Conservation (phyloP, 2,329 filamentous ascomycete species). For the Akanthomyces lecanii region DNA sequence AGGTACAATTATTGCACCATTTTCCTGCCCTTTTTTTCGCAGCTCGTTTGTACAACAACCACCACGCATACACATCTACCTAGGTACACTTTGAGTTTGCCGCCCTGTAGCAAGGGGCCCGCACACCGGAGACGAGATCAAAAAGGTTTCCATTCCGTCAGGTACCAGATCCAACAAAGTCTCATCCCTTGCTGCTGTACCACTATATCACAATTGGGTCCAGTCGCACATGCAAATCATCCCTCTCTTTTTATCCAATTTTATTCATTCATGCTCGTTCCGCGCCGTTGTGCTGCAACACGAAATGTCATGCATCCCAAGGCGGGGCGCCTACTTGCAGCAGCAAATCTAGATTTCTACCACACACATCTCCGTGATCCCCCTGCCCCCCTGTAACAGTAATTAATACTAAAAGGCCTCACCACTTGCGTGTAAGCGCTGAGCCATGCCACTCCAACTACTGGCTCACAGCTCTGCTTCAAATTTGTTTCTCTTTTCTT, state of each 20-base stretch:
- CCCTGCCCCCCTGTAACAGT: background rate
- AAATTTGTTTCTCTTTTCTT: background rate
- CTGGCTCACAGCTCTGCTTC: background rate
- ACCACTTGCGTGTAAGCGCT: background rate
- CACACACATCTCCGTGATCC: background rate
- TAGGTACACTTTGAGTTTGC: background rate
- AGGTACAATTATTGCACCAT: too few relatives aligned
- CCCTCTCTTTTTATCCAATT: background rate
- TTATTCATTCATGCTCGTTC: background rate
- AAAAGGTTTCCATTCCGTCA: background rate
- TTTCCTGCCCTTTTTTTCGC: background rate
- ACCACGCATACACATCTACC: too few relatives aligned
- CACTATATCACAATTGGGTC: background rate
- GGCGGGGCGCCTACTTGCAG: background rate
- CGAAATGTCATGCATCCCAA: background rate
- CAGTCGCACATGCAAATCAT: background rate
- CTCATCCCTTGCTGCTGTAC: background rate
- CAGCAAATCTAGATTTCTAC: background rate
- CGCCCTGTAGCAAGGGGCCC: conserved; percentile 9
- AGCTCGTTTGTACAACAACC: background rate
- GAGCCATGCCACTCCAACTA: background rate
- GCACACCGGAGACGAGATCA: background rate
- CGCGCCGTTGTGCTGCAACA: background rate
- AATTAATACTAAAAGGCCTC: background rate
- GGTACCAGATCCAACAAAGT: background rate